phyloP scores from a whole-genome alignment of 495 filamentous ascomycete genomes.

The Penicillium tannophilum region DNA sequence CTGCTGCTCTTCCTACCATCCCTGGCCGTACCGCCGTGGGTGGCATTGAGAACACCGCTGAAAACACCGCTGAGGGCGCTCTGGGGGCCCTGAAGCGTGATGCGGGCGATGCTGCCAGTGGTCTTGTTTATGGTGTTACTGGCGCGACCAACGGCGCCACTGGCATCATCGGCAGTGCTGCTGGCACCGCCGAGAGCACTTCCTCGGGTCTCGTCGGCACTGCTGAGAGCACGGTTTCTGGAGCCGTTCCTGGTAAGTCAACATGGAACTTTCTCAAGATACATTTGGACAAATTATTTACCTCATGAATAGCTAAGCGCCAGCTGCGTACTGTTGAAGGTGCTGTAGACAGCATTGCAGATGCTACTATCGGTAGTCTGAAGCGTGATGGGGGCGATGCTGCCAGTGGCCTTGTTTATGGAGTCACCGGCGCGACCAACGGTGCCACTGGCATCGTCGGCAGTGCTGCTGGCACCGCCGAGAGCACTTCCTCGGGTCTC shows the following conservation, averaged over 20 bases:
- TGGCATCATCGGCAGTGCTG: conserved; percentile 19
- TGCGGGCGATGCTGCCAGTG: not conserved
- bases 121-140: conserved; percentile 9
- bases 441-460: conserved; percentile 17
- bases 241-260: conserved; percentile 1
- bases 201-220: conserved; percentile 17
- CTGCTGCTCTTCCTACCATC: conserved; percentile 20
- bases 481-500: conserved; percentile 16
- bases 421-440: conserved; percentile 15
- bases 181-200: conserved; percentile 25
- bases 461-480: conserved; percentile 22
- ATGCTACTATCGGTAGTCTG: no score
- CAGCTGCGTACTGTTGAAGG: not conserved
- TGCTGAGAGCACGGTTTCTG: conserved; percentile 14
- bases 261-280: not conserved
- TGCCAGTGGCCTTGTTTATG: conserved; percentile 1
- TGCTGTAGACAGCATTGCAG: no score
- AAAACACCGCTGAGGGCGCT: not conserved
- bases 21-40: conserved; percentile 10
- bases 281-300: not conserved
- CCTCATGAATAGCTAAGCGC: not conserved
- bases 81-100: conserved; percentile 8
- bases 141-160: conserved; percentile 22
- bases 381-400: conserved; percentile 14
- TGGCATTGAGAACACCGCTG: conserved; percentile 2